Percentiles rank a stretch among this genome's conserved stretches.
These are phyloP conservation scores for Beta vulgaris DNA, from an alignment of 148 eudicot genomes.

Conservation along the genomic window DNA sequence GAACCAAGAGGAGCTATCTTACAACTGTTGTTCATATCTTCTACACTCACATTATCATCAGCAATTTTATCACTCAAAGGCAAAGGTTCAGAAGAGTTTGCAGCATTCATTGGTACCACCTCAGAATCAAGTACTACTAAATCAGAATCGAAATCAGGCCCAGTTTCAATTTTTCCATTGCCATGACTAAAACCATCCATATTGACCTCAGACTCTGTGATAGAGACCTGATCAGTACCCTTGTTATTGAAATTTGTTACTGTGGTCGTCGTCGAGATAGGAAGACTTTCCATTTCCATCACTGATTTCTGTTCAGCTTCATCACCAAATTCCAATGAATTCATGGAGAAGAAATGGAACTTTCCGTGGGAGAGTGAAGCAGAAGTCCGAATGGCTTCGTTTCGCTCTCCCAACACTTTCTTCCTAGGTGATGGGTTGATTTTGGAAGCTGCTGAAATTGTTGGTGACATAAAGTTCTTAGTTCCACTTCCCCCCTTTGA, in stretches of 20 bases:
- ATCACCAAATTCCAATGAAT: slow-evolving; percentile 26
- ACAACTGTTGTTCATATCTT: slow-evolving; percentile 1
- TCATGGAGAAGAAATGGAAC: slow-evolving; percentile 42
- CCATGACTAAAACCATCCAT: background rate
- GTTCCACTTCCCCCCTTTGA: slow-evolving; percentile 48
- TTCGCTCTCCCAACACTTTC: slow-evolving; percentile 74
- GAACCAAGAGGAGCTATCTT: slow-evolving; percentile 66
- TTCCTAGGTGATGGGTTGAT: slow-evolving; percentile 79
- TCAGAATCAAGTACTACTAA: slow-evolving; percentile 45
- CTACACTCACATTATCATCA: slow-evolving; percentile 17
- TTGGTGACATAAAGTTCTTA: slow-evolving; percentile 86
- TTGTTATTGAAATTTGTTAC: slow-evolving; percentile 17
- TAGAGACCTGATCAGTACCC: slow-evolving; percentile 25
- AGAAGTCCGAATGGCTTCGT: slow-evolving; percentile 67
- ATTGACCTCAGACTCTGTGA: slow-evolving; percentile 28
- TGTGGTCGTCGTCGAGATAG: slow-evolving; percentile 11
- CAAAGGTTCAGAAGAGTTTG: slow-evolving; percentile 26
- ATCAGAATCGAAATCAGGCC: slow-evolving; percentile 43
- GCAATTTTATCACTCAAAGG: slow-evolving; percentile 29
- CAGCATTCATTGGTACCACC: slow-evolving; percentile 26
- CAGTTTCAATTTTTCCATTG: slow-evolving; percentile 21
- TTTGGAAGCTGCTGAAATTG: slow-evolving; percentile 90
- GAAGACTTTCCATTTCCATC: slow-evolving; percentile 1
- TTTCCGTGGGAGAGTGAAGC: slow-evolving; percentile 61
- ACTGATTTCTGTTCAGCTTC: slow-evolving; percentile 26